Evolutionary conservation across 495 filamentous ascomycete genomes (phyloP).

Genomic region (Lasiosphaeriaceae sp.): DNA sequence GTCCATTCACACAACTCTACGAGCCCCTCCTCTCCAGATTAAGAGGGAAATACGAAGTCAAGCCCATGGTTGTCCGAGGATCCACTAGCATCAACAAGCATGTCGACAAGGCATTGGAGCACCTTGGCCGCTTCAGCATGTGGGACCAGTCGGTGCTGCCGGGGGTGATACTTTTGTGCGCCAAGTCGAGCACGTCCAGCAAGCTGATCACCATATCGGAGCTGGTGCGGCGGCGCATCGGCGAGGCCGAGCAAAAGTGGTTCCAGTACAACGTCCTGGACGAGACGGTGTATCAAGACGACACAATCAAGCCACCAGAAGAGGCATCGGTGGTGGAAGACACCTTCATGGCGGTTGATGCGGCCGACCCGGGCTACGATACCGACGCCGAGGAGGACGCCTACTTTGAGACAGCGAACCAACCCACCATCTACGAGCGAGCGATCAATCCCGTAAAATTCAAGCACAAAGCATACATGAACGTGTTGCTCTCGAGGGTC

Average conservation of each 20-base stretch:
- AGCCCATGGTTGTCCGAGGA: constrained; percentile 46
- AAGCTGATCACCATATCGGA: constrained; percentile 65
- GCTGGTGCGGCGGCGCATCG: constrained; percentile 58
- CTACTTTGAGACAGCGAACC: constrained; percentile 50
- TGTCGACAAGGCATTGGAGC: constrained; percentile 40
- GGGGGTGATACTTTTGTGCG: constrained; percentile 43
- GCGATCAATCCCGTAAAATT: constrained; percentile 30
- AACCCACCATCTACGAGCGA: constrained; percentile 33
- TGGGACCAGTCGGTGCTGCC: constrained; percentile 26
- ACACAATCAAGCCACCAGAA: not conserved
- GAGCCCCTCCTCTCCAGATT: constrained; percentile 26
- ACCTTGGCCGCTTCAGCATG: constrained; percentile 35
- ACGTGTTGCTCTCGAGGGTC: constrained; percentile 55
- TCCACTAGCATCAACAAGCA: constrained; percentile 54
- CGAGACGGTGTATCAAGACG: constrained; percentile 25
- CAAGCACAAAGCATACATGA: constrained; percentile 44
- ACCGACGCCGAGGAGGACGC: constrained; percentile 32
- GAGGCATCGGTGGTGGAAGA: constrained; percentile 36
- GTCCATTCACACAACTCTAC: constrained; percentile 19
- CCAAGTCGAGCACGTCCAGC: constrained; percentile 45
- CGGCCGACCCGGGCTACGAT: not conserved
- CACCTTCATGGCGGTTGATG: constrained; percentile 26
- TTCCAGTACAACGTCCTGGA: constrained; percentile 59
- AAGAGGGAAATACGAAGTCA: constrained; percentile 33
- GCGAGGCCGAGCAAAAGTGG: constrained; percentile 47